phyloP scores from a whole-genome alignment of 441 rosid species.

The Hura crepitans region DNA sequence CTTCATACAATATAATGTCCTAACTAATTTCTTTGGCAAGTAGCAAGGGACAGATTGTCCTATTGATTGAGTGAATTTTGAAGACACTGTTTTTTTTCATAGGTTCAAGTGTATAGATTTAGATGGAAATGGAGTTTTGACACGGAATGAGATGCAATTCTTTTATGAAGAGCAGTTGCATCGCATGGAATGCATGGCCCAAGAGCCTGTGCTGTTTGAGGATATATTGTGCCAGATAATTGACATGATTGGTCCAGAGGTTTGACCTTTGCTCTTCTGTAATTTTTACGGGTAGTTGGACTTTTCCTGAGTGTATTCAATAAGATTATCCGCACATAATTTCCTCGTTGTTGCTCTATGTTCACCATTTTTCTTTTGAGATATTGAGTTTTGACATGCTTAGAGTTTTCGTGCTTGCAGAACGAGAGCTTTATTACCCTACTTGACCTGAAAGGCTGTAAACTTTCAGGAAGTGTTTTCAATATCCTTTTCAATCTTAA shows the following conservation, averaged over 20 bases:
- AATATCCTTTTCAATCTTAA: slow-evolving; percentile 95
- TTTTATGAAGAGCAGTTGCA: slow-evolving; percentile 97
- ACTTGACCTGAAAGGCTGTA: slow-evolving; percentile 70
- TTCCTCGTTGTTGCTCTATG: not conserved
- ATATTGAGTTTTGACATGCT: slow-evolving; percentile 9
- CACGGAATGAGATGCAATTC: slow-evolving; percentile 90
- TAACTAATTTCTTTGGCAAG: not conserved
- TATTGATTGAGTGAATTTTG: not conserved
- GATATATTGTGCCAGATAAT: slow-evolving; percentile 94
- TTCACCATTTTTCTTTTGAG: not conserved
- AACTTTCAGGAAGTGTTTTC: slow-evolving; percentile 84
- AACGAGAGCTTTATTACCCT: slow-evolving; percentile 56
- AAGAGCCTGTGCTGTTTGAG: slow-evolving; percentile 94
- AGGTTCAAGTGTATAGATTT: slow-evolving; percentile 98
- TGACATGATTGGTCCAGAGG: slow-evolving; percentile 94
- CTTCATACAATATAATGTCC: not conserved
- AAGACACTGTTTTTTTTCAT: slow-evolving; percentile 20
- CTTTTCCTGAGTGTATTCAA: not conserved
- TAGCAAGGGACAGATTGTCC: not conserved
- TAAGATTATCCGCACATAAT: slow-evolving; percentile 9
- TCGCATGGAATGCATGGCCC: slow-evolving; percentile 99
- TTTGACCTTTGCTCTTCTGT: slow-evolving; percentile 28
- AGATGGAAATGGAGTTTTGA: slow-evolving; percentile 88
- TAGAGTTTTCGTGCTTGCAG: slow-evolving; percentile 39
- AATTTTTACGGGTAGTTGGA: slow-evolving; percentile 7